A percentile compares a stretch with the other conserved stretches of the same genome.
These are phyloP conservation scores for Termitomyces sp. DNA, from an alignment of 768 basidiomycete species.

Conservation along the genomic window DNA sequence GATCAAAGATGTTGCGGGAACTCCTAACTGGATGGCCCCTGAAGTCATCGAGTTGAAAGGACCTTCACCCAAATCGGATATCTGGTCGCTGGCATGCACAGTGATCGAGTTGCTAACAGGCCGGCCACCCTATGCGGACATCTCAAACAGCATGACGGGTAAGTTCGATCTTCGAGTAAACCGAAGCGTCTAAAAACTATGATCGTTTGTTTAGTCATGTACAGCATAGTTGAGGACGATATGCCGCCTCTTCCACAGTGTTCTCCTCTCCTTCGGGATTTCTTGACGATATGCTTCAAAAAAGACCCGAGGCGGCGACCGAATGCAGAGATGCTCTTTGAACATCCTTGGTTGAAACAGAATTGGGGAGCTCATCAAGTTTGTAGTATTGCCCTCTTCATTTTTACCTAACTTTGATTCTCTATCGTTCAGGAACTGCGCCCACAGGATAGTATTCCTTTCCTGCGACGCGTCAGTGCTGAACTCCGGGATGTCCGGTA, in stretches of 20 bases:
- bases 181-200: neutral
- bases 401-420: neutral
- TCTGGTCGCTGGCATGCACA: constrained; percentile 95
- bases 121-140: constrained; percentile 86
- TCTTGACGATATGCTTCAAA: constrained; percentile 83
- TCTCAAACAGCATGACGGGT: constrained; percentile 90
- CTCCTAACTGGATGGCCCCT: constrained; percentile 99
- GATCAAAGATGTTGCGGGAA: constrained; percentile 85
- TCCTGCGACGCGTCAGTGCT: constrained; percentile 85
- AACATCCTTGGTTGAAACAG: constrained; percentile 87
- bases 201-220: constrained; percentile 64
- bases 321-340: constrained; percentile 77
- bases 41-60: constrained; percentile 96
- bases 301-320: constrained; percentile 87
- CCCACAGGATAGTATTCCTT: constrained; percentile 93
- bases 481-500: constrained; percentile 74
- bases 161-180: constrained; percentile 18
- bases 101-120: constrained; percentile 93
- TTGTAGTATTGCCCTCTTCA: constrained; percentile 12
- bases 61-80: constrained; percentile 89
- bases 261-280: constrained; percentile 72
- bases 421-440: constrained; percentile 58
- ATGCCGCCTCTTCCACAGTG: constrained; percentile 83
- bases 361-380: constrained; percentile 82
- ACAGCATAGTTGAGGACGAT: constrained; percentile 92